These are phyloP conservation scores for Colletotrichum sp. DNA, from an alignment of 2,329 filamentous ascomycete species.

Conservation along the genomic window DNA sequence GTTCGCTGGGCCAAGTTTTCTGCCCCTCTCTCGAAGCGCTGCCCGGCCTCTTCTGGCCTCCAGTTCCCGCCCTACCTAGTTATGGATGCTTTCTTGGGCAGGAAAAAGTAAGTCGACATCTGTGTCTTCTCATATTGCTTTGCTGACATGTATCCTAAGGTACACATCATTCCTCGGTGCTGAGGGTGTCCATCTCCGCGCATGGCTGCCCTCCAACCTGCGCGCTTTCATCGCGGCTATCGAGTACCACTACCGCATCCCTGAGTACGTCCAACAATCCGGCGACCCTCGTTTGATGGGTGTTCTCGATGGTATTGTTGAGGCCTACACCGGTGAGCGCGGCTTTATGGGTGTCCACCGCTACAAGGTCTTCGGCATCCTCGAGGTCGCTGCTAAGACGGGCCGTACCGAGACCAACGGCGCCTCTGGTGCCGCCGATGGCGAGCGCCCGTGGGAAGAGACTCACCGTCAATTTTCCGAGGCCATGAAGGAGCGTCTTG, in stretches of 20 bases:
- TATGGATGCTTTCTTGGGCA: constrained; percentile 61
- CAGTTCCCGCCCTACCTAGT: constrained; percentile 58
- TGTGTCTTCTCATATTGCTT: rapidly evolving
- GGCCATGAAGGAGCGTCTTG: constrained; percentile 58
- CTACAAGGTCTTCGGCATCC: constrained; percentile 61
- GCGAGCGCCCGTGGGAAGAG: constrained; percentile 52
- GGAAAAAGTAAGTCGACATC: constrained; percentile 38
- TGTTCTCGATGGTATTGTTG: constrained; percentile 58
- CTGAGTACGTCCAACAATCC: constrained; percentile 55
- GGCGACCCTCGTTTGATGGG: constrained; percentile 55
- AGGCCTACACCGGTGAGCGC: constrained; percentile 59
- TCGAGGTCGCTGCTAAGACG: constrained; percentile 59
- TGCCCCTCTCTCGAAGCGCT: constrained; percentile 53
- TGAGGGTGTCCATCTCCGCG: constrained; percentile 57
- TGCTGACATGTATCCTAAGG: constrained; percentile 11
- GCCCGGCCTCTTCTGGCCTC: constrained; percentile 54
- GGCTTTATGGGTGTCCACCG: constrained; percentile 62
- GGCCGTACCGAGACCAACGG: constrained; percentile 59
- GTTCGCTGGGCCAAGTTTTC: constrained; percentile 57
- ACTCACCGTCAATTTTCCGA: constrained; percentile 56
- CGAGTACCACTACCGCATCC: constrained; percentile 58
- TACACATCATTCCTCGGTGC: constrained; percentile 56
- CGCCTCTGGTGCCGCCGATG: constrained; percentile 48
- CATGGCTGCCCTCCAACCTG: constrained; percentile 59
- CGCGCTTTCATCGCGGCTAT: constrained; percentile 60